Base-by-base conservation (phyloP, 1,139 yeast genomes). In the Yamadazyma pseudoaaseri region DNA sequence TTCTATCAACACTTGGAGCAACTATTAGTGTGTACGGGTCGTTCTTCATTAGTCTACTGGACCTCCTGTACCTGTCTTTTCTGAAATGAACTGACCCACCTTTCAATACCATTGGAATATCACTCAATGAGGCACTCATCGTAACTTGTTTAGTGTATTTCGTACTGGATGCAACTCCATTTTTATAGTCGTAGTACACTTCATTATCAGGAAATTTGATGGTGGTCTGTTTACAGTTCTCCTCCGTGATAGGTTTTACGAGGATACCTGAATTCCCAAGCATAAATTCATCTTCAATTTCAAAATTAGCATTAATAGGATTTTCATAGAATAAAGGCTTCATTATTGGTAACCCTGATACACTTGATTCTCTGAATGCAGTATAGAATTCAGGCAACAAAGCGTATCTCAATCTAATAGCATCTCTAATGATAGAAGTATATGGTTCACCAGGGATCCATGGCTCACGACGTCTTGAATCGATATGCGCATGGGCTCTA, bases 401-500 rank as follows among this genome's bases (percentile, higher is more conserved):
- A 16, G 74, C 62, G 57, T 92, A 92, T 41, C 99, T 70, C 45
- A 86, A 65, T 37, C 65, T 67, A 16, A 92, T 70, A 0, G 96
- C 83, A 31, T 83, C 81, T 36, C 85, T 71, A 35, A 89, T 82
- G 16, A 74, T 56, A 0, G 76, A 63, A n/a, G 82, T 77, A 47
- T 75, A 79, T 3, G 92, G 90, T 20, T 80, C 94, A 3, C 86
- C 86, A 2, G 84, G 72, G 30, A 90, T 60, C 81, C 90, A 92
- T 1, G 98, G 98, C 52, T 92, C 99, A 41, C 97, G 75, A 58
- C 97, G 78, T 51, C 84, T 72, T 1, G 97, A 72, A 56, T 92
- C 97, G 38, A 90, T 84, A 62, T 94, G 97, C 0, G 97, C 97
- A 62, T 92, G 99, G 0, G 84, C 97, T 52, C 98, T 73, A 67